phyloP scores from a whole-genome alignment of 2,329 filamentous ascomycete genomes.

The Aspergillus hiratsukae region DNA sequence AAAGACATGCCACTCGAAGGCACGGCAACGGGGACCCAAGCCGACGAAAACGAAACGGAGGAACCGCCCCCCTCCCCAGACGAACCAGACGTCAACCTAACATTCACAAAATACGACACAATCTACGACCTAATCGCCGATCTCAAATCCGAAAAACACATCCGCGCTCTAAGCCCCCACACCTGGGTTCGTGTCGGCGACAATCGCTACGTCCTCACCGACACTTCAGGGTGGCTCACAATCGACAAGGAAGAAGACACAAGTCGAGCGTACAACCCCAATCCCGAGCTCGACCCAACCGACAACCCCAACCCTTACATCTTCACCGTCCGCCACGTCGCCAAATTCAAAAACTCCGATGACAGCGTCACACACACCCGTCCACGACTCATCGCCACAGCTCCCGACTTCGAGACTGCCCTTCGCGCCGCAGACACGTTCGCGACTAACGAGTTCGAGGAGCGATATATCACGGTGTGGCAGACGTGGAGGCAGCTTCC shows the following conservation, averaged over 20 bases:
- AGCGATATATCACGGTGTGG: constrained; percentile 60
- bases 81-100: constrained; percentile 49
- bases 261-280: not conserved
- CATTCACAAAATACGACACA: constrained; percentile 85
- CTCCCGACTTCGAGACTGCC: constrained; percentile 65
- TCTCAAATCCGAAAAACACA: constrained; percentile 70
- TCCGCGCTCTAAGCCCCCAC: constrained; percentile 68
- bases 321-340: constrained; percentile 32
- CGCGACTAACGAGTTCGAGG: constrained; percentile 62
- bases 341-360: constrained; percentile 22
- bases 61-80: not conserved
- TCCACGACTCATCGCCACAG: constrained; percentile 64
- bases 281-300: not conserved
- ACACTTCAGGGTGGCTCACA: constrained; percentile 57
- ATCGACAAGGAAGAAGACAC: constrained; percentile 38
- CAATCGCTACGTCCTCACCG: constrained; percentile 66
- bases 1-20: constrained; percentile 27
- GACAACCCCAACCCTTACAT: constrained; percentile 4
- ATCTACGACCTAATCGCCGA: constrained; percentile 89
- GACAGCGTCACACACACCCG: constrained; percentile 57
- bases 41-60: constrained; percentile 36
- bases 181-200: constrained; percentile 79
- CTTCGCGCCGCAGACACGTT: constrained; percentile 83
- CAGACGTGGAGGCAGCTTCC: constrained; percentile 66
- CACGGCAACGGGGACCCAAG: constrained; percentile 19